These are phyloP conservation scores for Yamadazyma endophytica DNA, from an alignment of 805 yeast species.

Conservation along the genomic window DNA sequence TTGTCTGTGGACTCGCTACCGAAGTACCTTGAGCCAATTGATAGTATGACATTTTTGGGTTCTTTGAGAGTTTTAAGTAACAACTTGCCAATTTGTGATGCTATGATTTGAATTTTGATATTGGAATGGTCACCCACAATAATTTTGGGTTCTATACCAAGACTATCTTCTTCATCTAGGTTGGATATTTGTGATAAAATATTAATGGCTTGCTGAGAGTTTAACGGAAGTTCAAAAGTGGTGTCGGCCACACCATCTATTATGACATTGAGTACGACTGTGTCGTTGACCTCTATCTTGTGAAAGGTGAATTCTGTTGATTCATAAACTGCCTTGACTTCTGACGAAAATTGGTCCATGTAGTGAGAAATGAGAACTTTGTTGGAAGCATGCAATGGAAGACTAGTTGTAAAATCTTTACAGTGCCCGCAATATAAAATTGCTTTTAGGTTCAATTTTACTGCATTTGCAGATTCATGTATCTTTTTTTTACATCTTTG, in stretches of 20 bases:
- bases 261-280: slow-evolving; percentile 34
- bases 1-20: slow-evolving; percentile 23
- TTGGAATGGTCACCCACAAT: slow-evolving; percentile 47
- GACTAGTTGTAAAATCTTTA: too few species aligned
- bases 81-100: slow-evolving; percentile 46
- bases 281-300: slow-evolving; percentile 34
- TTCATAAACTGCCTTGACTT: too few species aligned
- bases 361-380: too few species aligned
- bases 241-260: slow-evolving; percentile 47
- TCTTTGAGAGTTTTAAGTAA: slow-evolving; percentile 21
- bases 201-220: slow-evolving; percentile 18
- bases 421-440: too few species aligned
- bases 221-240: slow-evolving; percentile 41
- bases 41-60: slow-evolving; percentile 38
- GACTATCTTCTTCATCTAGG: slow-evolving; percentile 11
- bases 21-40: slow-evolving; percentile 47
- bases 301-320: too few species aligned
- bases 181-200: slow-evolving; percentile 12
- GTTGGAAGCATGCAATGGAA: too few species aligned
- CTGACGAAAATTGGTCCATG: too few species aligned
- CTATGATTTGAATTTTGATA: slow-evolving; percentile 44
- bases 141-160: slow-evolving; percentile 42
- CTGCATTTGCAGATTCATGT: too few species aligned
- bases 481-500: too few species aligned
- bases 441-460: too few species aligned